Evolutionary conservation across 352 stramenopile species (phyloP).

Genomic region (Peronospora belbahrii): DNA sequence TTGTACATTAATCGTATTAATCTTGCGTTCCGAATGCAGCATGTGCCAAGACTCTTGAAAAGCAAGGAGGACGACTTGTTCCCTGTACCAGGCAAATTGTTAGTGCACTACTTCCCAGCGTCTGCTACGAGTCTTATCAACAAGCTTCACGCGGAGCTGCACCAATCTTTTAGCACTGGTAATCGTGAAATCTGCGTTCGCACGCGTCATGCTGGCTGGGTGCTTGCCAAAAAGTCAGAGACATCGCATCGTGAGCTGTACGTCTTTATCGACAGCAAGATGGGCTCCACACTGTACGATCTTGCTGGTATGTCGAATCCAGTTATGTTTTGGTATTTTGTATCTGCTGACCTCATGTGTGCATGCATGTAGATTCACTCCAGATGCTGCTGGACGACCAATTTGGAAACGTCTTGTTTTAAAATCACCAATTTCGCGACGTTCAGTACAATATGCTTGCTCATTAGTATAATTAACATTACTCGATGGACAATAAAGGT

Average conservation of each 20-base stretch:
- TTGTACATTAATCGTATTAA: constrained; percentile 57
- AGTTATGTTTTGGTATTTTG: too few relatives aligned
- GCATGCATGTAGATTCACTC: constrained; percentile 29
- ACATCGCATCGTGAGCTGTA: constrained; percentile 45
- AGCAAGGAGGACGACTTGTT: constrained; percentile 43
- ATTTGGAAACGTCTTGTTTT: constrained; percentile 52
- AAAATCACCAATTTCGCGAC: too few relatives aligned
- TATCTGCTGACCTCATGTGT: constrained; percentile 8
- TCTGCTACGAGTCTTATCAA: constrained; percentile 35
- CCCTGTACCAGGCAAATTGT: constrained; percentile 33
- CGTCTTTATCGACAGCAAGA: constrained; percentile 54
- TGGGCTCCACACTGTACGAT: constrained; percentile 39
- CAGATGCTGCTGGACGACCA: constrained; percentile 39
- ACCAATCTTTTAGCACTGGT: constrained; percentile 18
- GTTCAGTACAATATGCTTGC: too few relatives aligned
- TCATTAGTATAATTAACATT: too few relatives aligned
- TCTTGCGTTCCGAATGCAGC: constrained; percentile 38
- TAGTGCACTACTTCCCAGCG: constrained; percentile 40
- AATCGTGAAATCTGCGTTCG: constrained; percentile 48
- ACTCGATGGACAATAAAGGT: too few relatives aligned
- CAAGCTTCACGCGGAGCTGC: constrained; percentile 33
- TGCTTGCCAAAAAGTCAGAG: constrained; percentile 42
- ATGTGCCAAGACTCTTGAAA: constrained; percentile 48
- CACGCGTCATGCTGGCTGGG: constrained; percentile 47
- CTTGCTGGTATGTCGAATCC: constrained; percentile 32